Evolutionary conservation across 371 early-diverging fungal genomes (phyloP).

Genomic region (Circinella umbellata): DNA sequence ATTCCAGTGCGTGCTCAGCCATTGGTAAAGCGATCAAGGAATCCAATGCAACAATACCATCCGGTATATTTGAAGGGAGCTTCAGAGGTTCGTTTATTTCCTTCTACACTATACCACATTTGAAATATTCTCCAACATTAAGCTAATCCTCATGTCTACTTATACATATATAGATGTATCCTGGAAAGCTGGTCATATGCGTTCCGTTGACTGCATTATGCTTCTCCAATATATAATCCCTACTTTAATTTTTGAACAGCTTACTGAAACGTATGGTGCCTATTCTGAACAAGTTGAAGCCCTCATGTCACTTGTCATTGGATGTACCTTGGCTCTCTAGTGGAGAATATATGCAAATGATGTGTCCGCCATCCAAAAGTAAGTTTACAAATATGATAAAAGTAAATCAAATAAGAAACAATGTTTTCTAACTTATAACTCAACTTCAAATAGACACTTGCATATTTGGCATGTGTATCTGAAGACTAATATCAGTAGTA

Average conservation of each 20-base stretch:
- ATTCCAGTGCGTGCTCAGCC: not conserved
- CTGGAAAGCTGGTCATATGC: not conserved
- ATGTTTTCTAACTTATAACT: not conserved
- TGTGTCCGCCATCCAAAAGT: not conserved
- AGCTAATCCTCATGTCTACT: not conserved
- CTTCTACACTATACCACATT: too few relatives aligned
- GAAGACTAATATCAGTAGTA: not conserved
- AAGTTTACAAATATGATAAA: not conserved
- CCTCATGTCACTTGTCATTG: not conserved
- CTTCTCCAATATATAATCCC: not conserved
- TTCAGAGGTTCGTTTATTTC: not conserved
- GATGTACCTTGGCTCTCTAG: not conserved
- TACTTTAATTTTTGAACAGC: not conserved
- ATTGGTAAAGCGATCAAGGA: not conserved
- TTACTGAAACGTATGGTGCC: not conserved
- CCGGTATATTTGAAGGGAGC: not conserved
- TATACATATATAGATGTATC: not conserved
- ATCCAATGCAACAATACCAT: not conserved
- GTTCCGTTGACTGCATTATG: not conserved
- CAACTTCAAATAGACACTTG: not conserved
- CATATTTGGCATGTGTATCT: not conserved
- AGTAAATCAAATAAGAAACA: not conserved
- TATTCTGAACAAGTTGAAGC: not conserved
- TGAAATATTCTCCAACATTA: not conserved
- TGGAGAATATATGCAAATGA: not conserved